Percentiles rank a stretch among this genome's conserved stretches.
These are phyloP conservation scores for Xylariaceae sp. DNA, from an alignment of 2,329 filamentous ascomycete genomes.

Conservation along the genomic window DNA sequence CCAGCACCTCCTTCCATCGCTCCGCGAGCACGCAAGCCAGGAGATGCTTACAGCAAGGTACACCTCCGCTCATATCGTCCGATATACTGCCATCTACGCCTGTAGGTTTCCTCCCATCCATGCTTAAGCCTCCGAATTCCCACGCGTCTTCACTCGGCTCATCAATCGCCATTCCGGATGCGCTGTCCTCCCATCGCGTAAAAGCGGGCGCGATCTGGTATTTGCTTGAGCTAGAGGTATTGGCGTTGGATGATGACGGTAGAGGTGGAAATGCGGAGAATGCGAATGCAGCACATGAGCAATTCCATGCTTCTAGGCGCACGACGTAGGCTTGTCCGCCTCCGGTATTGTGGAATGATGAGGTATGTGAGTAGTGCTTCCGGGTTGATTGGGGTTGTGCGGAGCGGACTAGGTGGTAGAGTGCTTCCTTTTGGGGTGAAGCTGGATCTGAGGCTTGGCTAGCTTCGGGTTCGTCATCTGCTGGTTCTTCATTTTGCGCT, in stretches of 20 bases:
- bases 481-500: constrained; percentile 1
- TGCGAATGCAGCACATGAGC: constrained; percentile 81
- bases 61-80: constrained; percentile 20
- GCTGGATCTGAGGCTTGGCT: not conserved
- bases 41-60: constrained; percentile 81
- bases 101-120: constrained; percentile 30
- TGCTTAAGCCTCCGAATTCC: constrained; percentile 34
- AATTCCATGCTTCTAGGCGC: constrained; percentile 76
- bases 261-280: constrained; percentile 62
- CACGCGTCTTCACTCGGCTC: constrained; percentile 16
- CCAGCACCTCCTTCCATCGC: constrained; percentile 58
- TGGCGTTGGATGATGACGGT: not conserved
- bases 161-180: constrained; percentile 4
- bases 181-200: constrained; percentile 6
- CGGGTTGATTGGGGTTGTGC: constrained; percentile 37
- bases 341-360: constrained; percentile 17
- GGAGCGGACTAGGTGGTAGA: constrained; percentile 65
- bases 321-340: constrained; percentile 60
- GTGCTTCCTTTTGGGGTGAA: constrained; percentile 4
- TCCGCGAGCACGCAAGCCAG: constrained; percentile 78
- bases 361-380: constrained; percentile 26
- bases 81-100: constrained; percentile 15
- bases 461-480: not conserved
- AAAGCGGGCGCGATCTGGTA: constrained; percentile 2
- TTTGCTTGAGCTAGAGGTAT: not conserved